Evolutionary conservation across 2,329 filamentous ascomycete genomes (phyloP).

Genomic region (Fusarium abutilonis): DNA sequence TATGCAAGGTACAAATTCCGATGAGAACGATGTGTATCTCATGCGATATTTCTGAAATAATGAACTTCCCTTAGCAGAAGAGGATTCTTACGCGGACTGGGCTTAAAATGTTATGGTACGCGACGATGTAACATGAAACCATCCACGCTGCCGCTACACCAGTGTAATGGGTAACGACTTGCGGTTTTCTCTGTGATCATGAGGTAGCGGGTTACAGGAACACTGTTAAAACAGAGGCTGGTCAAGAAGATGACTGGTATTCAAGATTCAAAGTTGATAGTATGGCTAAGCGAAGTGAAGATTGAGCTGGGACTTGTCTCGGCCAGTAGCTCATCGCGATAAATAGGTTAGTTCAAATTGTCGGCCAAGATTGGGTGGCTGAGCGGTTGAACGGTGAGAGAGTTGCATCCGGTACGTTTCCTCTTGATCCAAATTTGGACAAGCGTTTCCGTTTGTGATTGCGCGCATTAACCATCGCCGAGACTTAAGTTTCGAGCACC

Average conservation of each 20-base stretch:
- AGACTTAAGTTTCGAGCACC: conserved; percentile 3
- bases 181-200: background rate
- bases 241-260: background rate
- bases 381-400: conserved; percentile 26
- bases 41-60: conserved; percentile 8
- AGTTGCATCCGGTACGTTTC: conserved; percentile 31
- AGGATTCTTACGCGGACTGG: conserved; percentile 20
- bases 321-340: conserved; percentile 11
- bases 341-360: conserved; percentile 8
- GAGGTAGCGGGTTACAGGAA: background rate
- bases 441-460: conserved; percentile 17
- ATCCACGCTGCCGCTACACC: conserved; percentile 4
- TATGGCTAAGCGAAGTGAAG: conserved; percentile 7
- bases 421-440: conserved; percentile 13
- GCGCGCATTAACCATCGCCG: background rate
- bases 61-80: conserved; percentile 29
- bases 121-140: conserved; percentile 27
- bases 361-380: conserved; percentile 23
- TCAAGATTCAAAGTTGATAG: conserved; percentile 1
- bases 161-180: conserved; percentile 6
- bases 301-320: conserved; percentile 31
- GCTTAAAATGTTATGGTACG: conserved; percentile 36
- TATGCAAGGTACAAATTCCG: conserved; percentile 1
- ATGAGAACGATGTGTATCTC: conserved; percentile 1
- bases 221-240: background rate